Percentiles rank a stretch among this genome's conserved stretches.
phyloP scores from a whole-genome alignment of 2,329 filamentous ascomycete genomes.

The Cercospora beticola region DNA sequence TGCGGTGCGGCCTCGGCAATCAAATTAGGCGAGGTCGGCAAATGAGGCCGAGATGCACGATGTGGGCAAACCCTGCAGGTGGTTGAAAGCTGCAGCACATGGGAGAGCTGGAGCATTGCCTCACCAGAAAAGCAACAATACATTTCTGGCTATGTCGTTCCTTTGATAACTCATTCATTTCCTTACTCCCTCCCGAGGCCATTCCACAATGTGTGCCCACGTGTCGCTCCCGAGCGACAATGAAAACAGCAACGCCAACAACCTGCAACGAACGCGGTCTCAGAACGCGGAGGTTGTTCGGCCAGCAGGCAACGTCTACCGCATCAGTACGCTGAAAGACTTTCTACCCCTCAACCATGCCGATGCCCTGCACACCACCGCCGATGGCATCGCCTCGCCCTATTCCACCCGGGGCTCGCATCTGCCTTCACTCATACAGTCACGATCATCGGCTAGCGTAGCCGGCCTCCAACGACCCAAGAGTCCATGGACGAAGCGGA shows the following conservation, averaged over 20 bases:
- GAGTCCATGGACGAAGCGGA: conserved; percentile 11
- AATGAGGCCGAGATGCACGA: background rate
- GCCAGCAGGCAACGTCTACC: conserved; percentile 18
- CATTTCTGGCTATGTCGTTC: background rate
- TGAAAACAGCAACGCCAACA: conserved; percentile 2
- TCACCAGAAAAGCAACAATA: background rate
- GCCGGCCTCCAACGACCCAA: conserved; percentile 15
- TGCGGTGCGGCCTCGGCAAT: background rate
- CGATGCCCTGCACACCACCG: conserved; percentile 5
- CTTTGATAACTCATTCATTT: background rate
- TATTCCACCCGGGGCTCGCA: conserved; percentile 48
- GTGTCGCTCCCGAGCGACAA: conserved; percentile 3
- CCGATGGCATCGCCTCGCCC: conserved; percentile 36
- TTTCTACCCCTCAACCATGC: conserved; percentile 43
- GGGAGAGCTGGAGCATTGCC: background rate
- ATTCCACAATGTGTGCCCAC: conserved; percentile 3
- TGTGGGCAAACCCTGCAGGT: background rate
- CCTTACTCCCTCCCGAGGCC: background rate
- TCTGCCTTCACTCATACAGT: conserved; percentile 39
- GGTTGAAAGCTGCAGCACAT: background rate
- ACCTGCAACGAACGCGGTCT: conserved; percentile 11
- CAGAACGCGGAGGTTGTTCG: conserved; percentile 4
- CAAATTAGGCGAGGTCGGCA: background rate
- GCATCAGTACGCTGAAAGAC: conserved; percentile 31
- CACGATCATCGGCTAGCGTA: conserved; percentile 28